These are phyloP conservation scores for Tubosaeta sp. DNA, from an alignment of 768 basidiomycete species.

Conservation along the genomic window DNA sequence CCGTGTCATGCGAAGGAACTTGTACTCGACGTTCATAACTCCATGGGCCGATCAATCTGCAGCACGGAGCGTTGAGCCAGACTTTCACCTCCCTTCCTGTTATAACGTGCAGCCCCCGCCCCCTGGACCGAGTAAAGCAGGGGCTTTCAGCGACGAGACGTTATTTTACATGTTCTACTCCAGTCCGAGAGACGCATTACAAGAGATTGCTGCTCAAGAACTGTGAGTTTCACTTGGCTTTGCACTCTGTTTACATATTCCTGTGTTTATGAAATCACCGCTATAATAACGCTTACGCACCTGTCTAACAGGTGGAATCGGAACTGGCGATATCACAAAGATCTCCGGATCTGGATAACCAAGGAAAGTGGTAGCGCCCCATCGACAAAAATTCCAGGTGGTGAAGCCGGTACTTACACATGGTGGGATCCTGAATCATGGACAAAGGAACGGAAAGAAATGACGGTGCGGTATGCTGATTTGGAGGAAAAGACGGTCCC, in stretches of 20 bases:
- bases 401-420: slow-evolving; percentile 86
- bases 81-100: slow-evolving; percentile 85
- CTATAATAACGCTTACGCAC: slow-evolving; percentile 4
- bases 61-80: slow-evolving; percentile 83
- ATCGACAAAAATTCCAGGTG: slow-evolving; percentile 71
- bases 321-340: slow-evolving; percentile 97
- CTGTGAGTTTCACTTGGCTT: slow-evolving; percentile 55
- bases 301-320: slow-evolving; percentile 67
- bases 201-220: slow-evolving; percentile 94
- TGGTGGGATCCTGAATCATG: slow-evolving; percentile 84
- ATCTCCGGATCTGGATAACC: slow-evolving; percentile 76
- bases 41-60: slow-evolving; percentile 93
- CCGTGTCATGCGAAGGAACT: slow-evolving; percentile 43
- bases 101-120: slow-evolving; percentile 90
- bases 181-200: slow-evolving; percentile 84
- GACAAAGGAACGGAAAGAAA: slow-evolving; percentile 73
- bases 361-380: slow-evolving; percentile 80
- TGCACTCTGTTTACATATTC: slow-evolving; percentile 5
- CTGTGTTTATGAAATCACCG: slow-evolving; percentile 2
- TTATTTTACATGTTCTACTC: slow-evolving; percentile 99
- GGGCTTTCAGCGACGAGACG: slow-evolving; percentile 91
- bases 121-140: slow-evolving; percentile 74
- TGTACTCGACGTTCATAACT: slow-evolving; percentile 92
- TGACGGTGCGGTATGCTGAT: slow-evolving; percentile 70
- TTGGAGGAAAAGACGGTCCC: slow-evolving; percentile 69